A percentile compares a stretch with the other conserved stretches of the same genome.
Evolutionary conservation across 2,329 filamentous ascomycete species (phyloP).

Genomic region (Paecilomyces sp.): DNA sequence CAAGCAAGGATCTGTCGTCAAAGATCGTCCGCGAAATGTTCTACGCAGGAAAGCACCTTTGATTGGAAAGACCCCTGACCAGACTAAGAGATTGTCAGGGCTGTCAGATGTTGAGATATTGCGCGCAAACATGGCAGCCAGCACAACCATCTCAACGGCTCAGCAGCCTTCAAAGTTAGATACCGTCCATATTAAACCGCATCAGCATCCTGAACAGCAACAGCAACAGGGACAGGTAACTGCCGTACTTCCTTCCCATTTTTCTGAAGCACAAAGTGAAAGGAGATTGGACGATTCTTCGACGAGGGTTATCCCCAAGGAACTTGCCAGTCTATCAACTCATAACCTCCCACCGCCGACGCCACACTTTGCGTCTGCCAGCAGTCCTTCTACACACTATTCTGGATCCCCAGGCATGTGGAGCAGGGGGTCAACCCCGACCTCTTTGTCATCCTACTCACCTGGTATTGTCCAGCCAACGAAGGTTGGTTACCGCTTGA

Average conservation of each 20-base stretch:
- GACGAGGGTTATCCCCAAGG: conserved; percentile 22
- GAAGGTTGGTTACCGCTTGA: conserved; percentile 27
- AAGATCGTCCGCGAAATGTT: conserved; percentile 29
- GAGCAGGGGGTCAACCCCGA: conserved; percentile 43
- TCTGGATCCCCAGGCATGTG: conserved; percentile 40
- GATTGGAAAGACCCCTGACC: conserved; percentile 8
- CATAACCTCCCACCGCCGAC: conserved; percentile 32
- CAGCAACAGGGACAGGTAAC: conserved; percentile 4
- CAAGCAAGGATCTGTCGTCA: conserved; percentile 9
- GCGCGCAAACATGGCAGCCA: background rate
- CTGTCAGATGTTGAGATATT: background rate
- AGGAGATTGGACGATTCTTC: conserved; percentile 10
- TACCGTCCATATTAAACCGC: conserved; percentile 3
- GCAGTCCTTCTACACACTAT: conserved; percentile 39
- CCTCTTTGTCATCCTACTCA: conserved; percentile 43
- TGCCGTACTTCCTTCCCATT: conserved; percentile 7
- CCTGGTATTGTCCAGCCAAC: conserved; percentile 37
- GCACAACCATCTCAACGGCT: conserved; percentile 9
- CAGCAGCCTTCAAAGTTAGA: conserved; percentile 12
- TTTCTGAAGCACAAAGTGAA: conserved; percentile 9
- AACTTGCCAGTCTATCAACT: conserved; percentile 31
- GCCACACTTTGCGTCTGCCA: conserved; percentile 30
- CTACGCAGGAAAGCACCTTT: conserved; percentile 34
- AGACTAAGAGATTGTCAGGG: conserved; percentile 6
- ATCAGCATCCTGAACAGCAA: conserved; percentile 7